Percentiles rank a stretch among this genome's conserved stretches.
These are phyloP conservation scores for Yarrowia sp. DNA, from an alignment of 805 yeast genomes.

Conservation along the genomic window DNA sequence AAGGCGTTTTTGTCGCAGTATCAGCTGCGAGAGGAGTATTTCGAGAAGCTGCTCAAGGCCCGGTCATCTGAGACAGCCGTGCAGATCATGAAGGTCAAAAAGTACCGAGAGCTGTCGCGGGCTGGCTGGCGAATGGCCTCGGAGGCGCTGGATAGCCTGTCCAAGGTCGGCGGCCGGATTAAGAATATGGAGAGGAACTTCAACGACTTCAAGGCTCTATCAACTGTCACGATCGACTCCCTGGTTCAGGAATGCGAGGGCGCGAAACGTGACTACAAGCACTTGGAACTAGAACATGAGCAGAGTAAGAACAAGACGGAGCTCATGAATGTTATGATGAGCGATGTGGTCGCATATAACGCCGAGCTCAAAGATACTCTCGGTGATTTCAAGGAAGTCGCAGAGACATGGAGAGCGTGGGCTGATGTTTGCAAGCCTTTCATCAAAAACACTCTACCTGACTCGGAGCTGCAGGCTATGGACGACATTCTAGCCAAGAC, in stretches of 20 bases:
- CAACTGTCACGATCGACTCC: slow-evolving; percentile 8
- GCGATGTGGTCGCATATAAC: slow-evolving; percentile 18
- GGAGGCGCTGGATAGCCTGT: slow-evolving; percentile 30
- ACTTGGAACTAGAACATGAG: slow-evolving; percentile 5
- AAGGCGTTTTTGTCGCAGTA: slow-evolving; percentile 25
- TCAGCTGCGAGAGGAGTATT: slow-evolving; percentile 17
- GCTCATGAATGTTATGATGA: slow-evolving; percentile 35
- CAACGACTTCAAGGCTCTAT: neutral
- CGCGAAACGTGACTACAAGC: slow-evolving; percentile 9
- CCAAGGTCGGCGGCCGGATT: slow-evolving; percentile 1
- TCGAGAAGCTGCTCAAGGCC: slow-evolving; percentile 16
- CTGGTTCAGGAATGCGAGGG: slow-evolving; percentile 20
- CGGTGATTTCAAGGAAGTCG: neutral
- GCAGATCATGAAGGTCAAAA: slow-evolving; percentile 32
- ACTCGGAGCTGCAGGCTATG: neutral
- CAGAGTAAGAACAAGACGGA: slow-evolving; percentile 27
- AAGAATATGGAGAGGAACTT: neutral
- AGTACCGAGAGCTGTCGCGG: slow-evolving; percentile 25
- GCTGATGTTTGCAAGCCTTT: neutral
- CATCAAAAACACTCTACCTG: neutral
- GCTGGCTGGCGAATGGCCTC: slow-evolving; percentile 37
- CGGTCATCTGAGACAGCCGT: slow-evolving; percentile 31
- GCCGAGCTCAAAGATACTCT: slow-evolving; percentile 15
- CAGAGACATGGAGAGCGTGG: slow-evolving; percentile 11
- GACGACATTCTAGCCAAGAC: neutral